Evolutionary conservation across 495 filamentous ascomycete genomes (phyloP), one percentile per base, ranked within the genome.

Genomic region (Aspergillus ostianus): DNA sequence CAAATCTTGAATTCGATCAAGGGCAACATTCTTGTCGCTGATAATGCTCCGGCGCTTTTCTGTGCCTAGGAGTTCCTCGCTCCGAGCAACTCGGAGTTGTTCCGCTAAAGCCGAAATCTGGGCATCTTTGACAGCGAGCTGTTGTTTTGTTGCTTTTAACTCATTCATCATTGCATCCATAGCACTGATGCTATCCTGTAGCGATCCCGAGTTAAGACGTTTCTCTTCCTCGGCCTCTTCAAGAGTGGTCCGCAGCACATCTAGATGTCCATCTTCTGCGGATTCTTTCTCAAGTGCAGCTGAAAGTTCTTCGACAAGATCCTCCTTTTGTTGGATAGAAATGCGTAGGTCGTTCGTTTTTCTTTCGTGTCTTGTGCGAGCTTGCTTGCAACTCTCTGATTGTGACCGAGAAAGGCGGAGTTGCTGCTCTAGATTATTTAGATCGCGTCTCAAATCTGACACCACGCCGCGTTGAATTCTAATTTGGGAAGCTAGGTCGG

Each of bases 401-500:
- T 56, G 57, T 49, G 69, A 63, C n/a, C 59, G 68, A 49, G 75
- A 70, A 53, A 73, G 62, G 27, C 66, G 62, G 17, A 70, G 26
- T 29, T 68, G 62, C 47, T 76, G 66, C 56, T 82, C 66, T 27
- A 77, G 66, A 32, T 70, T 66, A 26, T 64, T 64, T n/a, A 79
- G 51, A 21, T 78, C 71, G 17, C 64, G 66, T 58, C 70, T 67
- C 3, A 84, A 72, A 54, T 77, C 68, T 4, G 70, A 62, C 10
- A 86, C 63, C 6, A 73, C 66, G 30, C 80, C 74, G 32, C 68
- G 70, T 64, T 84, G 80, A 48, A 75, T 63, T 20, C 79, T 84
- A 50, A 89, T 81, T 71, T 90, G 89, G 20, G 82, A 82, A 45
- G 84, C 87, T 8, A 85, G 74, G 65, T 96, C 90, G 0, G 90